These are phyloP conservation scores for Pseudonitzschia delicatissima DNA, from an alignment of 108 stramenopile species.

Conservation along the genomic window DNA sequence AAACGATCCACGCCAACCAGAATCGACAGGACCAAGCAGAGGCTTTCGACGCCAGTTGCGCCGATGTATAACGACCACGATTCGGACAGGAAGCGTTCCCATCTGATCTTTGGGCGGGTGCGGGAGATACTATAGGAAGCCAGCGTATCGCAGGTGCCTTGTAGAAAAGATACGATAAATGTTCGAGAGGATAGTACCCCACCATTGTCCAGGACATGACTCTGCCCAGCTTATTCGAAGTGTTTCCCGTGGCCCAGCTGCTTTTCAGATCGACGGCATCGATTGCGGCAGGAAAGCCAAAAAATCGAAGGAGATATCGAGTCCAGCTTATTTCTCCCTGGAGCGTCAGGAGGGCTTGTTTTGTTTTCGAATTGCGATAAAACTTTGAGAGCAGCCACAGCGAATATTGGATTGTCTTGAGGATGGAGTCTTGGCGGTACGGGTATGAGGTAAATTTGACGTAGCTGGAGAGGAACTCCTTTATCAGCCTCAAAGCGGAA, in stretches of 20 bases:
- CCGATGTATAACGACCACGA: background rate
- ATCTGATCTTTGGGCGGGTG: background rate
- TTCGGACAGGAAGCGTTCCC: background rate
- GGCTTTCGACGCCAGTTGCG: constrained; percentile 41
- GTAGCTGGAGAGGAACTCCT: constrained; percentile 1
- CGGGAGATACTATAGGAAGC: background rate
- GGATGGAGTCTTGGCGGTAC: constrained; percentile 48
- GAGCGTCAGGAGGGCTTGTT: constrained; percentile 39
- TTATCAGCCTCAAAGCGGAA: background rate
- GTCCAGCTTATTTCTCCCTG: constrained; percentile 52
- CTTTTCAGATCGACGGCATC: constrained; percentile 49
- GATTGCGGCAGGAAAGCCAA: constrained; percentile 59
- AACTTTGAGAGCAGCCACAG: constrained; percentile 54
- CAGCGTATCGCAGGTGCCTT: constrained; percentile 39
- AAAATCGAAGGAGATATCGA: constrained; percentile 65
- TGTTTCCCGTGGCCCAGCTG: constrained; percentile 47
- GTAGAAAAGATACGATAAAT: constrained; percentile 69
- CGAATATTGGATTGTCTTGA: constrained; percentile 72
- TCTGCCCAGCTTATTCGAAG: constrained; percentile 48
- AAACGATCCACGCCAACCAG: constrained; percentile 61
- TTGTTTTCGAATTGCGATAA: constrained; percentile 24
- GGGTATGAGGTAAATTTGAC: background rate
- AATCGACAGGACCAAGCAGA: constrained; percentile 69
- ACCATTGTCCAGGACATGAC: constrained; percentile 74
- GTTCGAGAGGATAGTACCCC: constrained; percentile 73